These are phyloP conservation scores for Neonectria neomacrospora DNA, from an alignment of 2,329 filamentous ascomycete genomes.

Conservation along the genomic window DNA sequence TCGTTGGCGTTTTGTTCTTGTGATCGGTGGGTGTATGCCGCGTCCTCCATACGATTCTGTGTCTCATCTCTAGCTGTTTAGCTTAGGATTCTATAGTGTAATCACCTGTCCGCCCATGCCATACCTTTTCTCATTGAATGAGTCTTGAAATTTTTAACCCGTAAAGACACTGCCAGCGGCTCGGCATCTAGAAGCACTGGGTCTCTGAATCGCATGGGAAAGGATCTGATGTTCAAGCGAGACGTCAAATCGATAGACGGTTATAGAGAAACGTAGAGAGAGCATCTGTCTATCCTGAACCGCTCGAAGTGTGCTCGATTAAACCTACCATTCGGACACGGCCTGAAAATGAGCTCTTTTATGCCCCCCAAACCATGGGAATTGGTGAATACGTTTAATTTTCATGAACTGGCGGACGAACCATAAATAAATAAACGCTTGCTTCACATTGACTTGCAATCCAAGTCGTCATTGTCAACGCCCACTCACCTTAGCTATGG, in stretches of 20 bases:
- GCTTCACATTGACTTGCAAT: neutral
- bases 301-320: neutral
- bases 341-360: neutral
- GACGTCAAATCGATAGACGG: neutral
- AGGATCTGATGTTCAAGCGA: neutral
- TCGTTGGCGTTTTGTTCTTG: neutral
- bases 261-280: too few relatives aligned
- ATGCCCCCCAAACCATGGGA: neutral
- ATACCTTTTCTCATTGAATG: neutral
- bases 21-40: neutral
- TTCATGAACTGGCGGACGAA: neutral
- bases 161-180: neutral
- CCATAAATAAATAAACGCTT: neutral
- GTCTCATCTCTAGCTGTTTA: neutral
- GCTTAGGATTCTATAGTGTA: neutral
- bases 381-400: neutral
- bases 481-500: neutral
- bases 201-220: neutral
- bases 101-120: neutral
- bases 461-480: neutral
- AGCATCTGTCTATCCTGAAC: neutral
- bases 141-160: neutral
- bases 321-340: too few relatives aligned
- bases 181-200: neutral
- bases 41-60: neutral